Evolutionary conservation across 306 rosid genomes (phyloP), one percentile per base, ranked within the genome.

Genomic region (Sophora flavescens): DNA sequence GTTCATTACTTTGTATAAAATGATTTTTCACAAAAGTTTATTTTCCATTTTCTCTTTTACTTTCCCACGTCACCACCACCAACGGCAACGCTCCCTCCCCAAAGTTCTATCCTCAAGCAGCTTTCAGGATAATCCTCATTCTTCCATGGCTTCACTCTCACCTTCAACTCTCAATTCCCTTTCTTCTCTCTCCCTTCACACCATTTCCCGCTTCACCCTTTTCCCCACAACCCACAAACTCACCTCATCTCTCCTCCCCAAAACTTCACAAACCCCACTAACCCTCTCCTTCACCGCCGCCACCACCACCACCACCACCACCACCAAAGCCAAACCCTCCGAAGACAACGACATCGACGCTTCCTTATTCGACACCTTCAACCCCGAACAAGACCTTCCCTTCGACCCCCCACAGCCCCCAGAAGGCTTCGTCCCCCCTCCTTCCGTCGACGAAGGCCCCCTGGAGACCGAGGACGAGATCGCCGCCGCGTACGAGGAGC

Each of bases 401-500:
- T 87, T 83, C 87, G 81, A 82, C 62, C 93, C 96, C 13, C 97
- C 98, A 0, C 93, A 86, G 74, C 14, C 35, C 56, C 98, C 97
- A 1, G 97, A 95, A 71, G 95, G 82, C 64, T 95, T 90, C 79
- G 75, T 87, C 4, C 6, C 87, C 2, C 92, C 93, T 0, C 88
- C 93, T 0, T 86, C 91, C 74, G 70, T 95, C 72, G 92, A 88
- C 72, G 97, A 92, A 0, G 97, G 89, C 1, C 94, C 92, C 0
- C 0, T 67, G 44, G 99, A 95, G 72, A 12, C 84, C 26, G 97
- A 95, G 65, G 99, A 95, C 0, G 93, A 95, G 68, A 82, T 90
- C 5, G 90, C 97, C 57, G 77, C 88, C 2, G 97, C 96, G 0
- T 95, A 88, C 44, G 99, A 95, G 81, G 93, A 92, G 67, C 77